phyloP scores from a whole-genome alignment of 306 rosid genomes.

The Lathyrus aphaca region DNA sequence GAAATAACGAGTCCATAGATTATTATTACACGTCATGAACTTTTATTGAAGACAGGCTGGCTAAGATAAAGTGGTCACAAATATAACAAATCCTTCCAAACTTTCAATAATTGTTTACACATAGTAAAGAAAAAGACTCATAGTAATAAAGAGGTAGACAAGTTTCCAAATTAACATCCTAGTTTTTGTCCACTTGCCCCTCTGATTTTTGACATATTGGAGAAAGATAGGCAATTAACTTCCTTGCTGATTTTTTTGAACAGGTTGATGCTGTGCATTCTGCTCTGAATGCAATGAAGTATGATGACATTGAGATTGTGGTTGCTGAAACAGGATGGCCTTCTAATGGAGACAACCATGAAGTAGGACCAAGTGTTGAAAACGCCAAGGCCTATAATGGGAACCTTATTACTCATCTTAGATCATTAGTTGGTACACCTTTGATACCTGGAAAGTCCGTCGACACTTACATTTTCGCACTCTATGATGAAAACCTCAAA shows the following conservation, averaged over 20 bases:
- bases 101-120: conserved; percentile 38
- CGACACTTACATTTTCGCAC: conserved; percentile 76
- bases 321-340: conserved; percentile 99
- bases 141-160: background rate
- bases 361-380: conserved; percentile 70
- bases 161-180: conserved; percentile 14
- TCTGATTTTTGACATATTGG: background rate
- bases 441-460: conserved; percentile 89
- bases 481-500: conserved; percentile 80
- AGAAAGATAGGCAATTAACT: background rate
- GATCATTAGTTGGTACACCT: conserved; percentile 88
- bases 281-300: conserved; percentile 65
- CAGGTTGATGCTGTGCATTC: conserved; percentile 91
- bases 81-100: conserved; percentile 35
- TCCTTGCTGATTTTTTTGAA: conserved; percentile 10
- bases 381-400: conserved; percentile 92
- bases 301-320: conserved; percentile 66
- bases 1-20: conserved; percentile 10
- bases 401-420: conserved; percentile 80
- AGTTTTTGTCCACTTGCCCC: conserved; percentile 5
- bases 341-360: conserved; percentile 70
- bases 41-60: conserved; percentile 59
- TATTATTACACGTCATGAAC: conserved; percentile 1
- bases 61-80: conserved; percentile 38
- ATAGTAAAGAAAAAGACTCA: conserved; percentile 31